Base-by-base conservation (phyloP, 768 basidiomycete species). In the Naganishia onofrii region DNA sequence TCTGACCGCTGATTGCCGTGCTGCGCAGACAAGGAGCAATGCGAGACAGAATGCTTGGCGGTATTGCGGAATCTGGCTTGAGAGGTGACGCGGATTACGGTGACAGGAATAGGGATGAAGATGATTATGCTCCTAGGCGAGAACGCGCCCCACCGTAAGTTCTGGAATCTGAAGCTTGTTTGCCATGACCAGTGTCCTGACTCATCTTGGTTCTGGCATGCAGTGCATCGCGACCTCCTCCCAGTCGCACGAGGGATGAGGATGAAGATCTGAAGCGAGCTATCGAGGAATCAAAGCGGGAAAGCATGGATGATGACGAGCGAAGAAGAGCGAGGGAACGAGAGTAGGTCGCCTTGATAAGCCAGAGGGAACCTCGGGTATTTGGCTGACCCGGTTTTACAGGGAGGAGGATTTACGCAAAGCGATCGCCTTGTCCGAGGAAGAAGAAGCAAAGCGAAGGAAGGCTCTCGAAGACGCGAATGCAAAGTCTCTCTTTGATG, bases 31-130 rank as follows among this genome's bases (percentile, higher is more conserved):
- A 93, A 28, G 93, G 94, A 3, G 84, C 86, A 63, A 98, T 99
- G 96, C 88, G 93, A 36, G 93, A 97, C 83, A 87, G 95, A 29
- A 93, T 99, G 93, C 84, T 90, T 67, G 86, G 87, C 53, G 89
- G 88, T 15, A 78, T 84, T 0, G 79, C 76, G 29, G 82, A 79
- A 13, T 75, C 74, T 56, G 79, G 77, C 9, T 71, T 80, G 66
- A 70, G 81, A 32, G 81, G 82, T 0, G 80, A 79, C 0, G 82
- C 82, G 19, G 85, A 81, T 26, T 23, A 54, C 46, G 56, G 68
- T 19, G 67, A 68, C 10, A 64, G 71, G 31, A 54, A 67, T 70
- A 67, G 73, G 70, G 52, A 44, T 42, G 42, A 42, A 15, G 42
- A 42, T 42, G 42, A 15, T 23, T 38, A 10, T 21, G 48, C 65